phyloP scores from a whole-genome alignment of 2,329 filamentous ascomycete species.

The Herpotrichia juniperi region DNA sequence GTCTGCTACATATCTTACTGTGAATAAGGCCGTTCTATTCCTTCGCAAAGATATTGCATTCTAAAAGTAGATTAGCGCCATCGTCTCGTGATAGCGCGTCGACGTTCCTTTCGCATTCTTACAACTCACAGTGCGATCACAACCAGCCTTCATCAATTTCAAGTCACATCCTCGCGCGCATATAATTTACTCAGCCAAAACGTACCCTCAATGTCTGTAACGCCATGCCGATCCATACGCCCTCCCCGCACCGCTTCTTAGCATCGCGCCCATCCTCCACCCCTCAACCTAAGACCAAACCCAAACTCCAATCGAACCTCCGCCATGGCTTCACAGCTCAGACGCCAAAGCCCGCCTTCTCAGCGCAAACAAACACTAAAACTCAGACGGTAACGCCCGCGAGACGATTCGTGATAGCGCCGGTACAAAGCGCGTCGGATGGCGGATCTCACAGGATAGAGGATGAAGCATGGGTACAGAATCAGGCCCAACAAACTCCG shows the following conservation, averaged over 20 bases:
- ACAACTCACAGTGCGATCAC: conserved; percentile 7
- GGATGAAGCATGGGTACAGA: conserved; percentile 4
- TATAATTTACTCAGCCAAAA: too few species aligned
- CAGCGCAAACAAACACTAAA: not conserved
- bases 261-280: conserved; percentile 21
- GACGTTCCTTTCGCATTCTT: conserved; percentile 13
- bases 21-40: not conserved
- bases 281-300: conserved; percentile 14
- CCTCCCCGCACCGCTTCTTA: conserved; percentile 44
- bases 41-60: too few species aligned
- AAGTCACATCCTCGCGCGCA: not conserved
- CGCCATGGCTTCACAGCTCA: conserved; percentile 25
- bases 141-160: conserved; percentile 1
- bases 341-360: conserved; percentile 7
- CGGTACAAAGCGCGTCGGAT: conserved; percentile 1
- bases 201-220: conserved; percentile 2
- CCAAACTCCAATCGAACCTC: conserved; percentile 30
- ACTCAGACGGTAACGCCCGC: conserved; percentile 32
- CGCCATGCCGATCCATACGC: conserved; percentile 33
- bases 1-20: not conserved
- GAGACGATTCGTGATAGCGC: conserved; percentile 38
- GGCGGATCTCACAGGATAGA: conserved; percentile 4
- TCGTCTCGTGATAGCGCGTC: conserved; percentile 20
- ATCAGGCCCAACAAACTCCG: conserved; percentile 14
- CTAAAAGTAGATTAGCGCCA: not conserved